phyloP scores from a whole-genome alignment of 192 early-diverging fungal genomes.

The Cetraspora pellucida region DNA sequence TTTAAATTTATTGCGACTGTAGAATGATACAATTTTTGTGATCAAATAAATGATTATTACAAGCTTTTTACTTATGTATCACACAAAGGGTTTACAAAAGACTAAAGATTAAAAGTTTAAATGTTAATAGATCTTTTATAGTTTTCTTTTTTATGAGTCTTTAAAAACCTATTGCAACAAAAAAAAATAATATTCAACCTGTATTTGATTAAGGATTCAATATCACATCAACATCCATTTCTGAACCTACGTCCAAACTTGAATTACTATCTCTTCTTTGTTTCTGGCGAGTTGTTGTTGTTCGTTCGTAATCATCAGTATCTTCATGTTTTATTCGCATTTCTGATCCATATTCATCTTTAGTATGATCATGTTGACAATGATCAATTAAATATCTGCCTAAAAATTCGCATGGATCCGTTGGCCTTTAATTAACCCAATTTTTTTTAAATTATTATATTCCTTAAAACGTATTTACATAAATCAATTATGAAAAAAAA shows the following conservation, averaged over 20 bases:
- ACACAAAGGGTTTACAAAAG: no score
- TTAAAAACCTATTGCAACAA: neutral
- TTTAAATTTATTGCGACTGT: no score
- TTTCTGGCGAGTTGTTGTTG: conserved; percentile 1
- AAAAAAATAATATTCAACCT: neutral
- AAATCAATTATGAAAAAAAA: no score
- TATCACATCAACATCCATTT: conserved; percentile 4
- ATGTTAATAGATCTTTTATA: no score
- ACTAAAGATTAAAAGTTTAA: no score
- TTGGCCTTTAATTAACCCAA: conserved; percentile 31
- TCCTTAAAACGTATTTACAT: no score
- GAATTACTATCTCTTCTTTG: conserved; percentile 18
- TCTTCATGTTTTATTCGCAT: conserved; percentile 11
- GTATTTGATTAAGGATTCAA: conserved; percentile 3
- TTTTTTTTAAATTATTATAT: neutral
- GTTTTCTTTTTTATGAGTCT: neutral
- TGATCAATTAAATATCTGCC: conserved; percentile 41
- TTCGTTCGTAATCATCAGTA: neutral
- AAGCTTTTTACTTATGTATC: no score
- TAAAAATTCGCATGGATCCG: conserved; percentile 44
- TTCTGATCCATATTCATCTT: conserved; percentile 6
- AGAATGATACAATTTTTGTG: no score
- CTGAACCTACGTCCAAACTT: neutral
- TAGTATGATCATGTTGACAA: conserved; percentile 31
- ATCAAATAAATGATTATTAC: no score